These are phyloP conservation scores for Gracilaria vermiculophylla DNA, from an alignment of 23 red algal species.

Conservation along the genomic window DNA sequence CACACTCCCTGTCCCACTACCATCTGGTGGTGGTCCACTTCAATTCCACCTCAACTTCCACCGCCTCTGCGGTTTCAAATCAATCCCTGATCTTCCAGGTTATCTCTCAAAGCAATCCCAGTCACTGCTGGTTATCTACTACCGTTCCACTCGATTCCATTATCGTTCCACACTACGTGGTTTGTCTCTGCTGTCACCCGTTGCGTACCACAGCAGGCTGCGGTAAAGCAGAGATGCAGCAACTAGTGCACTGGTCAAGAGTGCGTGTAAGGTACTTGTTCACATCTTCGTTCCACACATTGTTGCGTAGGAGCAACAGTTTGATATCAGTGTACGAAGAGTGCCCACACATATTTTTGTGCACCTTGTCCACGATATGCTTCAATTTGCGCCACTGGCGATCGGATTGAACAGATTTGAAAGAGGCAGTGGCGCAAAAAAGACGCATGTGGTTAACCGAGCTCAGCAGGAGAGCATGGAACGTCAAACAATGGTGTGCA, in stretches of 20 bases:
- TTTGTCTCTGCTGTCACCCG: too few relatives aligned
- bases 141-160: too few relatives aligned
- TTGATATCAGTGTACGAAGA: slow-evolving; percentile 6
- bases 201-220: too few relatives aligned
- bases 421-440: background rate
- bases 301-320: slow-evolving; percentile 1
- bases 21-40: too few relatives aligned
- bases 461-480: background rate
- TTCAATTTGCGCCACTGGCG: background rate
- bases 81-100: too few relatives aligned
- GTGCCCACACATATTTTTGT: slow-evolving; percentile 30
- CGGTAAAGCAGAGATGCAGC: background rate
- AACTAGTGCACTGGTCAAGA: slow-evolving; percentile 35
- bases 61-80: too few relatives aligned
- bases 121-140: too few relatives aligned
- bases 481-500: background rate
- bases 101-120: too few relatives aligned
- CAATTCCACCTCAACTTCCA: too few relatives aligned
- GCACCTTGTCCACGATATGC: slow-evolving; percentile 29
- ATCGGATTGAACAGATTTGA: background rate
- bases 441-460: background rate
- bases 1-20: too few relatives aligned
- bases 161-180: too few relatives aligned
- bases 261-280: background rate
- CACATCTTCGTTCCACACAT: background rate